Conservation (phyloP, 176 grass and related monocot species). For the Aegilops longissima region DNA sequence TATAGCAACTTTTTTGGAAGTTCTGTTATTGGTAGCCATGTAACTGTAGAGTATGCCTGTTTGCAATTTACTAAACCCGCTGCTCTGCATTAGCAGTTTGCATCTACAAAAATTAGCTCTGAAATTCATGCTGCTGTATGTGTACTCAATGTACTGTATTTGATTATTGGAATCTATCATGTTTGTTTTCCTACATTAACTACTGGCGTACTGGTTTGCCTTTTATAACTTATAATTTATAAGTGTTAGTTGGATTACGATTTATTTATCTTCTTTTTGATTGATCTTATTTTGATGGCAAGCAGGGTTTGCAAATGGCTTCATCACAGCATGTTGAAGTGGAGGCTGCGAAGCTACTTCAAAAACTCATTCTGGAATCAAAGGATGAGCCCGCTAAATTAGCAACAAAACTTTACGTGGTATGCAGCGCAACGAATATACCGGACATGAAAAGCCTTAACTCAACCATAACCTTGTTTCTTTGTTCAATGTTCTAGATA, state of each 20-base stretch:
- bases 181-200: slow-evolving; percentile 12
- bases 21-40: slow-evolving; percentile 17
- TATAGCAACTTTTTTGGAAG: slow-evolving; percentile 4
- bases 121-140: slow-evolving; percentile 10
- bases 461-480: slow-evolving; percentile 25
- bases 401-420: slow-evolving; percentile 97
- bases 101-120: slow-evolving; percentile 20
- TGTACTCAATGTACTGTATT: background rate
- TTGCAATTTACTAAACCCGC: slow-evolving; percentile 23
- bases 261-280: slow-evolving; percentile 9
- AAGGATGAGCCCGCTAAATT: slow-evolving; percentile 96
- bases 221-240: slow-evolving; percentile 4
- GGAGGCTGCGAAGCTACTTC: slow-evolving; percentile 92
- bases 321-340: slow-evolving; percentile 93
- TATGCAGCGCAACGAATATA: slow-evolving; percentile 30
- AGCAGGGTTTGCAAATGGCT: slow-evolving; percentile 59
- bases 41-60: background rate
- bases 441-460: background rate
- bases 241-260: background rate
- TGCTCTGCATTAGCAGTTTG: background rate
- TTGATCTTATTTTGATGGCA: slow-evolving; percentile 9
- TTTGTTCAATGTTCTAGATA: slow-evolving; percentile 55
- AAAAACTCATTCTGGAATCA: slow-evolving; percentile 97
- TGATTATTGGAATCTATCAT: background rate
- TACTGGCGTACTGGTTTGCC: background rate